Evolutionary conservation across 805 yeast genomes (phyloP), one percentile per base, ranked within the genome.

Genomic region (Metschnikowia borealis): DNA sequence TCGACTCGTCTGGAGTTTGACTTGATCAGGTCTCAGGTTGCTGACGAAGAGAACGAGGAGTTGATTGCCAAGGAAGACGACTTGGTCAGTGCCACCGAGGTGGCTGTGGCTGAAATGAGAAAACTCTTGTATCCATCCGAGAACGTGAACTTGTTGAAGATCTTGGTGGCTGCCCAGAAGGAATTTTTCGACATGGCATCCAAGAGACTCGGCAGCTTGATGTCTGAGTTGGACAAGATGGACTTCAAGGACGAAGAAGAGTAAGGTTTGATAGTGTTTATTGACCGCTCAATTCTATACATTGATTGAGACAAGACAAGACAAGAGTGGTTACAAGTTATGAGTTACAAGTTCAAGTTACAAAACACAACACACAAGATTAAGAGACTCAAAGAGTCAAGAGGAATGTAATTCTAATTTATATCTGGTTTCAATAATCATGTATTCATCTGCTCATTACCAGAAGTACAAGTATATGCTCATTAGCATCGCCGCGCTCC

Each of bases 31-130:
- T 74, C 87, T 48, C 86, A 81, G 58, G 47, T 58, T 23, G 46
- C 49, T 39, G 69, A 62, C 23, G 86, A 81, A 47, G 75, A 83
- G 56, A 71, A 73, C 53, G 77, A 75, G 55, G 81, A 78, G 48
- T 69, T 81, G 56, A 83, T 82, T 52, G 64, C 70, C 15, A 74
- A 75, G 53, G 96, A 87, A 66, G 96, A 87, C 63, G 92, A 85
- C 54, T 79, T 87, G 56, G 94, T 87, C 34, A 80, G 83, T 57
- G 88, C 89, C 23, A 87, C 90, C 3, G 85, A 86, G 50, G 71
- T 77, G 26, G 94, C 96, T 0, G 94, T 86, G n/a, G 80, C 81
- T 58, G 81, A 83, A 48, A 86, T 87, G 94, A 82, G 85, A 65
- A 80, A 77, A 56, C 72, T 87, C 49, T 80, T 87, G 56, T 81